Conservation (phyloP, 2,329 filamentous ascomycete species). For the Scortechinia acanthostroma region DNA sequence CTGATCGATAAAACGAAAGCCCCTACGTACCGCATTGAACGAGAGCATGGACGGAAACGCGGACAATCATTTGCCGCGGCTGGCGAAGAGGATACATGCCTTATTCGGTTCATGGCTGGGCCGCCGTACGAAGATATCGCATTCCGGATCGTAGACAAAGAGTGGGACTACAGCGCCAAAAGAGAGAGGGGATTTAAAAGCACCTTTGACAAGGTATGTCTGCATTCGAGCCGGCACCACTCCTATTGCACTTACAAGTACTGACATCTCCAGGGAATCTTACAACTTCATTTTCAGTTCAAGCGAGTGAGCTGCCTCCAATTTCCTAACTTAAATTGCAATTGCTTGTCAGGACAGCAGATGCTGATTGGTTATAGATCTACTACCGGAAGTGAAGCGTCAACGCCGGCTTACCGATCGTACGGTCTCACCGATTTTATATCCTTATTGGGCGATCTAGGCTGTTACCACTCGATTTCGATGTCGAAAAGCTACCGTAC, state of each 20-base stretch:
- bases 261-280: slow-evolving; percentile 68
- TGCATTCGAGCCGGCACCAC: background rate
- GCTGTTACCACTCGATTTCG: too few species aligned
- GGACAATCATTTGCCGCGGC: slow-evolving; percentile 90
- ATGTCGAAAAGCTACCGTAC: too few species aligned
- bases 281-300: slow-evolving; percentile 96
- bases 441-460: too few species aligned
- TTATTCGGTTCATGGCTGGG: slow-evolving; percentile 91
- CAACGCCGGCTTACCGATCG: background rate
- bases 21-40: slow-evolving; percentile 90
- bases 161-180: slow-evolving; percentile 98
- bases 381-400: slow-evolving; percentile 1
- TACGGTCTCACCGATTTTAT: too few species aligned
- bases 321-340: too few species aligned
- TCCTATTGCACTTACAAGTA: too few species aligned
- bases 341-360: too few species aligned
- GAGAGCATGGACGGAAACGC: slow-evolving; percentile 80
- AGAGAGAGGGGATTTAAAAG: slow-evolving; percentile 89
- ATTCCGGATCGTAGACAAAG: slow-evolving; percentile 93
- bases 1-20: slow-evolving; percentile 91
- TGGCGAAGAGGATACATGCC: slow-evolving; percentile 91
- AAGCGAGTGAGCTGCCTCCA: slow-evolving; percentile 66
- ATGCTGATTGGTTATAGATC: slow-evolving; percentile 34
- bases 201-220: slow-evolving; percentile 90
- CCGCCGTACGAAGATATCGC: slow-evolving; percentile 95